These are phyloP conservation scores for Cephaloascus albidus DNA, from an alignment of 805 yeast genomes.

Conservation along the genomic window DNA sequence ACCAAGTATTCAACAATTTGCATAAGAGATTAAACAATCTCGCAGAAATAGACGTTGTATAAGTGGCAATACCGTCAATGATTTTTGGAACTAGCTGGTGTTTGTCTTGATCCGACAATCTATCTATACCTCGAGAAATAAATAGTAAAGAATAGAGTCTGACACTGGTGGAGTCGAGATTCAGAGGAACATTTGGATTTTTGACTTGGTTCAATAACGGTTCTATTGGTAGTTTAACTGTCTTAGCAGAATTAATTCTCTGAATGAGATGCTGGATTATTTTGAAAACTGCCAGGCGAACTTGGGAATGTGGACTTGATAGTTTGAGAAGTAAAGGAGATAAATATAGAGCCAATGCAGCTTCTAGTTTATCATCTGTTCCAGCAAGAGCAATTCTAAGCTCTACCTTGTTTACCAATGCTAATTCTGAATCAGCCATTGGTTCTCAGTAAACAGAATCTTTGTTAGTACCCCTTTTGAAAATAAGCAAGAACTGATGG, in stretches of 20 bases:
- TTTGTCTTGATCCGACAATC: constrained; percentile 31
- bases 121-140: constrained; percentile 56
- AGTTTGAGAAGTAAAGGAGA: constrained; percentile 75
- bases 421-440: constrained; percentile 40
- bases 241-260: constrained; percentile 47
- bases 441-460: too few relatives aligned
- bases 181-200: constrained; percentile 35
- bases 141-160: constrained; percentile 57
- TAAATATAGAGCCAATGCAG: constrained; percentile 50
- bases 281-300: constrained; percentile 57
- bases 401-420: constrained; percentile 69
- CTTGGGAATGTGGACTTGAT: constrained; percentile 58
- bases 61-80: constrained; percentile 33
- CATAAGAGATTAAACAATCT: constrained; percentile 54
- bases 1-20: constrained; percentile 42
- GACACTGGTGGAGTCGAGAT: constrained; percentile 38
- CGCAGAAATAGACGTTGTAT: constrained; percentile 31
- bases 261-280: constrained; percentile 61
- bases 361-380: constrained; percentile 53
- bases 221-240: constrained; percentile 53
- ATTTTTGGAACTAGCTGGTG: constrained; percentile 35
- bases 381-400: constrained; percentile 71
- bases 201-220: constrained; percentile 58
- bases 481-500: too few relatives aligned
- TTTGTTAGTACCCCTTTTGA: too few relatives aligned